These are phyloP conservation scores for Ogataea philodendri DNA, from an alignment of 805 yeast genomes.

Conservation along the genomic window DNA sequence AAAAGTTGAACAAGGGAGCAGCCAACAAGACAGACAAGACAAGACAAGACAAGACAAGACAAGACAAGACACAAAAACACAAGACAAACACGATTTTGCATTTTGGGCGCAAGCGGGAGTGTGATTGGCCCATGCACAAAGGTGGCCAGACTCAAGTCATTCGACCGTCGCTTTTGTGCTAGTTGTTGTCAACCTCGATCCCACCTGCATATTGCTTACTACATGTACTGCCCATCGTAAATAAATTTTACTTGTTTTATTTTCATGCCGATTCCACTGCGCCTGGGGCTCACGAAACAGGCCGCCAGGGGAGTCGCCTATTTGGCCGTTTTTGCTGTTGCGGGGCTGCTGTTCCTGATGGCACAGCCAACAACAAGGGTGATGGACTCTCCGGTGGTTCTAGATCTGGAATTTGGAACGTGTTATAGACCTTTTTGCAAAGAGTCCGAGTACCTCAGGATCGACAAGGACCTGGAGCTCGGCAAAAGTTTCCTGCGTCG, in stretches of 20 bases:
- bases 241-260: constrained; percentile 1
- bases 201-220: too few species aligned
- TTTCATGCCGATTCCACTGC: constrained; percentile 6
- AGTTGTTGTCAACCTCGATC: too few species aligned
- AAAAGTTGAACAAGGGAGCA: too few species aligned
- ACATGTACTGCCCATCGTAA: too few species aligned
- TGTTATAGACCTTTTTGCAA: constrained; percentile 14
- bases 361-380: constrained; percentile 1
- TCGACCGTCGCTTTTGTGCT: too few species aligned
- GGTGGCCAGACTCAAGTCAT: too few species aligned
- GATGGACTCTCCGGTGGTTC: constrained; percentile 10
- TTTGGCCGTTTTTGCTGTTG: neutral
- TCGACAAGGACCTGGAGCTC: constrained; percentile 26
- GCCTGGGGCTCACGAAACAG: constrained; percentile 17
- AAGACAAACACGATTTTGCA: too few species aligned
- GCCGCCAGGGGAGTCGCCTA: constrained; percentile 7
- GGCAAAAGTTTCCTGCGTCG: constrained; percentile 12
- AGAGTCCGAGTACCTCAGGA: constrained; percentile 4
- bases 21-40: too few species aligned
- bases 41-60: too few species aligned
- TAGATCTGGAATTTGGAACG: constrained; percentile 18
- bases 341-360: constrained; percentile 2
- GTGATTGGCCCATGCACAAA: too few species aligned
- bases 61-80: too few species aligned
- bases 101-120: too few species aligned